phyloP scores from a whole-genome alignment of 805 yeast species.

The Zygosaccharomyces siamensis region DNA sequence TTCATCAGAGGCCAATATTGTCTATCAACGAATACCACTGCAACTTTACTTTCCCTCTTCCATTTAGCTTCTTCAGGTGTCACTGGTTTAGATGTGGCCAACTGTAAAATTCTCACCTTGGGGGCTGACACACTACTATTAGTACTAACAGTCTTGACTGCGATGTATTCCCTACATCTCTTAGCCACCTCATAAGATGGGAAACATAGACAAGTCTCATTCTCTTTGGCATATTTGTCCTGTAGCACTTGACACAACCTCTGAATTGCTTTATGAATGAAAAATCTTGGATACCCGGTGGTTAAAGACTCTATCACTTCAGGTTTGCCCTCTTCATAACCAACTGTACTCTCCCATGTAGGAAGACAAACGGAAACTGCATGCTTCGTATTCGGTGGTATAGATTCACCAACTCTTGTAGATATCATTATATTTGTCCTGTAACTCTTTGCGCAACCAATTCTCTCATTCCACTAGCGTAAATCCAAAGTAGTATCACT shows the following conservation, averaged over 20 bases:
- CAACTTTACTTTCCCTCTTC: conserved; percentile 62
- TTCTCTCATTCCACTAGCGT: not conserved
- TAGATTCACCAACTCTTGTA: conserved; percentile 64
- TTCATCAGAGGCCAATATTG: conserved; percentile 61
- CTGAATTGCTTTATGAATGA: conserved; percentile 60
- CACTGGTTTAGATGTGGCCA: conserved; percentile 65
- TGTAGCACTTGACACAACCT: conserved; percentile 51
- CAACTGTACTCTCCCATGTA: conserved; percentile 90
- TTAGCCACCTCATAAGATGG: conserved; percentile 77
- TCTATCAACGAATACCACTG: conserved; percentile 72
- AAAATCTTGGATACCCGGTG: conserved; percentile 87
- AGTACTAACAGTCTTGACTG: conserved; percentile 36
- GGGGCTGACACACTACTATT: conserved; percentile 14
- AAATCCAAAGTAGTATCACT: not conserved
- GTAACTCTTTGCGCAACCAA: not conserved
- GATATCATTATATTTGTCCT: conserved; percentile 11
- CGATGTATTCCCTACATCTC: conserved; percentile 76
- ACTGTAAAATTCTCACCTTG: conserved; percentile 59
- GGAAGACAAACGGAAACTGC: conserved; percentile 95
- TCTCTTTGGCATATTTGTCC: conserved; percentile 70
- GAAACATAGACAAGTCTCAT: conserved; percentile 69
- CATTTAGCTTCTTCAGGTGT: conserved; percentile 54
- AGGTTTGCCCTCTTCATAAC: conserved; percentile 84
- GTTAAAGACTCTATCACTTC: conserved; percentile 74
- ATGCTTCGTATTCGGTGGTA: conserved; percentile 85